Evolutionary conservation across 208 protist genomes (phyloP).

Genomic region (Leishmania guyanensis): DNA sequence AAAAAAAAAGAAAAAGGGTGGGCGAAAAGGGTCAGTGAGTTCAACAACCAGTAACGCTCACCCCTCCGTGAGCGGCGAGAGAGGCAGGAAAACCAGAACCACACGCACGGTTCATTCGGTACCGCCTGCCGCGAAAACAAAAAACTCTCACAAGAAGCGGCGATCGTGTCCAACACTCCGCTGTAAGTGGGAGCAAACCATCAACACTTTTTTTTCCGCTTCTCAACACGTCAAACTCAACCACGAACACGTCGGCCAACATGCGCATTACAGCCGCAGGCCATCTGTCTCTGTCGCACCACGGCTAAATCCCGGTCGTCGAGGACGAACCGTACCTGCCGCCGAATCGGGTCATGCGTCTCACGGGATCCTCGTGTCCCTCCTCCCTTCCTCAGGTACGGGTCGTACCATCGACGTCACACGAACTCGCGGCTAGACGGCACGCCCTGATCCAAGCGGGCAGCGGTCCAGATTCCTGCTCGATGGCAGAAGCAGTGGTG

Average conservation of each 20-base stretch:
- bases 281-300: neutral
- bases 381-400: neutral
- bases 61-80: neutral
- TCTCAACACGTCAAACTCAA: neutral
- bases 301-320: neutral
- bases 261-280: neutral
- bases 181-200: neutral
- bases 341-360: neutral
- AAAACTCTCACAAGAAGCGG: neutral
- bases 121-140: neutral
- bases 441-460: too few species aligned
- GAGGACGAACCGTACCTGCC: neutral
- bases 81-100: neutral
- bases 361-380: neutral
- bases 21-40: neutral
- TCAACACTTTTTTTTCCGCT: neutral
- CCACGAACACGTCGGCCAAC: too few species aligned
- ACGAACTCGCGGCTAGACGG: neutral
- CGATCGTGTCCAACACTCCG: neutral
- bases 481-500: too few species aligned
- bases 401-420: neutral
- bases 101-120: neutral
- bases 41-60: neutral
- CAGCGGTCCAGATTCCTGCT: too few species aligned
- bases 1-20: conserved; percentile 2